Base-by-base conservation (phyloP, 2,329 filamentous ascomycete genomes). In the Lasiodiplodia citricola region DNA sequence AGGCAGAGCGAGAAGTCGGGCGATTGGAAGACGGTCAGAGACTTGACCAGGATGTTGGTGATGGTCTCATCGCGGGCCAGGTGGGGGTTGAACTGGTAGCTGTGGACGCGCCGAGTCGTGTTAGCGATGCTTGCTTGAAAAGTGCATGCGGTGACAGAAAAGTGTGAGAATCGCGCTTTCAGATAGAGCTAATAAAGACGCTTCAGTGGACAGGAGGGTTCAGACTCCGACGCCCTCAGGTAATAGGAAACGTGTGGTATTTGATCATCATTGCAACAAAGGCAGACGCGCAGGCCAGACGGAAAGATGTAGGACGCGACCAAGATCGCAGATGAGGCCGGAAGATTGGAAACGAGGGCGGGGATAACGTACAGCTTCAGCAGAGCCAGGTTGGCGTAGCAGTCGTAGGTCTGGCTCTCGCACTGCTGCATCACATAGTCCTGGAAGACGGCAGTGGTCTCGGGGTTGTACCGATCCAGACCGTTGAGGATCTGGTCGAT, bases 61-160 rank as follows among this genome's bases (percentile, higher is more conserved):
- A 96, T 94, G 78, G 95, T 93, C 83, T 99, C 96, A 79, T 97
- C 92, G 86, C 96, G 95, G 79, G 94, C 90, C 75, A 97, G 93
- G 86, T 98, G 94, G 65, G 96, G 96, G 89, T 99, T 99, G 85
- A 99, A 97, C 86, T 99, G 96, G 88, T 99, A 99, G 73, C 96
- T 99, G 75, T 70, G 21, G 14, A 5, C 38, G 38, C 23, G 50
- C 35, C 38, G 14, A 37, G 8, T 14, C 21, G 21, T 66, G 60
- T 73, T 71, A 73, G 47, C 38, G 28, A 38, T 56, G 23, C 64
- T 55, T 41, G 62, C 51, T 37, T 35, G 50, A 14, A 35, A 14
- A 60, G 41, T 3, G n/a, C 66, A 14, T 18, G 38, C 44, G 66
- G 56, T 21, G 67, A 73, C 63, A 68, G 44, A 14, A 28, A 25